These are phyloP conservation scores for Aspergillus diversus DNA, from an alignment of 495 filamentous ascomycete species.

Conservation along the genomic window DNA sequence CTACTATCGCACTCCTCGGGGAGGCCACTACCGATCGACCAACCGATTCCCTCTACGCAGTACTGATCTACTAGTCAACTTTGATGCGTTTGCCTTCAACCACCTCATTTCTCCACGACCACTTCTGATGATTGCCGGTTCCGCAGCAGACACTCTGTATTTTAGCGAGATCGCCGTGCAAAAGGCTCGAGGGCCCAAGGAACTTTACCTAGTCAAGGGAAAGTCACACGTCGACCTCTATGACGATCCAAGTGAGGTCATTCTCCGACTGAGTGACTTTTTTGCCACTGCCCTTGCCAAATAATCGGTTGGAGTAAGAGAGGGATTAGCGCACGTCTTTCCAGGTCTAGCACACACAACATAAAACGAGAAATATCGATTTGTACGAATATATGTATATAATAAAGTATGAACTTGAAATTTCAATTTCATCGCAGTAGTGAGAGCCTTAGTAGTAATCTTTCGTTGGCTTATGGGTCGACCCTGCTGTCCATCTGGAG, in stretches of 20 bases:
- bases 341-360: too few species aligned
- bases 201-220: slow-evolving; percentile 36
- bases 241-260: slow-evolving; percentile 30
- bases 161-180: slow-evolving; percentile 35
- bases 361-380: too few species aligned
- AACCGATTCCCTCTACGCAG: slow-evolving; percentile 20
- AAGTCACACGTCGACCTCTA: slow-evolving; percentile 40
- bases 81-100: slow-evolving; percentile 32
- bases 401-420: too few species aligned
- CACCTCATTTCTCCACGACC: slow-evolving; percentile 34
- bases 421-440: too few species aligned
- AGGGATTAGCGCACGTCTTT: too few species aligned
- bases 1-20: slow-evolving; percentile 31
- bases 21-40: slow-evolving; percentile 22
- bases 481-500: too few species aligned
- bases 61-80: slow-evolving; percentile 35
- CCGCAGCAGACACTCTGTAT: slow-evolving; percentile 31
- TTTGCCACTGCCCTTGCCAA: slow-evolving; percentile 6
- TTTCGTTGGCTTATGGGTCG: too few species aligned
- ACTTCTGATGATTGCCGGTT: slow-evolving; percentile 40
- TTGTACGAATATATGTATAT: too few species aligned
- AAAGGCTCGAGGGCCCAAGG: slow-evolving; percentile 36
- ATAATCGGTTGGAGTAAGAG: too few species aligned
- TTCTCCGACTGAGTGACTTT: slow-evolving; percentile 36
- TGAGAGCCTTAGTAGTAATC: too few species aligned